A percentile compares a stretch with the other conserved stretches of the same genome.
Conservation (phyloP, 768 basidiomycete species). For the Podaxis rugospora region DNA sequence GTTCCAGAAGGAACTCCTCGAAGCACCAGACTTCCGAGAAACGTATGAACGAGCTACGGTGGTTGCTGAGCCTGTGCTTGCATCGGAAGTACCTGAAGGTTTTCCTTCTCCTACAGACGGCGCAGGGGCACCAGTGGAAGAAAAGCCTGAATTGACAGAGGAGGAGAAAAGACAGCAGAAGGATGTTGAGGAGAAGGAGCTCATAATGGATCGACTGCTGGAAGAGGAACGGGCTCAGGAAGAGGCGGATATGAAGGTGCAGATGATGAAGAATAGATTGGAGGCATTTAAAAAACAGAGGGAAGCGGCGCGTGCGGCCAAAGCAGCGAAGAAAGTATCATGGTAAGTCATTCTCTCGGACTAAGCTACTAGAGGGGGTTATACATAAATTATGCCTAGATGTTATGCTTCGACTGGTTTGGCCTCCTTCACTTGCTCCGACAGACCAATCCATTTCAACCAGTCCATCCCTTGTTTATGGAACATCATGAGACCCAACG, state of each 20-base stretch:
- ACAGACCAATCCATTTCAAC: slow-evolving; percentile 54
- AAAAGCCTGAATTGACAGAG: slow-evolving; percentile 32
- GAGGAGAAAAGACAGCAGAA: slow-evolving; percentile 44
- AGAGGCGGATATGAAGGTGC: slow-evolving; percentile 78
- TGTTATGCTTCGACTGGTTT: slow-evolving; percentile 1
- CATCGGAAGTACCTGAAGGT: slow-evolving; percentile 40
- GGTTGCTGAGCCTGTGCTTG: slow-evolving; percentile 61
- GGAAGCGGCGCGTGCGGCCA: slow-evolving; percentile 22
- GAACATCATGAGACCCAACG: slow-evolving; percentile 91
- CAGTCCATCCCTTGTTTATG: slow-evolving; percentile 88
- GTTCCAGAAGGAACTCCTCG: slow-evolving; percentile 65
- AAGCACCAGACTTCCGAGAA: slow-evolving; percentile 36
- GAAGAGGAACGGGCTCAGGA: slow-evolving; percentile 87
- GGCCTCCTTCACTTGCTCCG: slow-evolving; percentile 19
- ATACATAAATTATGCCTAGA: slow-evolving; percentile 4
- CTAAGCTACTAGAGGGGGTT: neutral
- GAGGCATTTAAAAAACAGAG: slow-evolving; percentile 47
- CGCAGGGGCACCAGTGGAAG: slow-evolving; percentile 22
- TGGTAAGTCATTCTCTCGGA: neutral
- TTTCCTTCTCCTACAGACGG: slow-evolving; percentile 33
- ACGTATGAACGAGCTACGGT: slow-evolving; percentile 69
- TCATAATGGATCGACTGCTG: slow-evolving; percentile 81
- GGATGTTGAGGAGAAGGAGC: slow-evolving; percentile 70
- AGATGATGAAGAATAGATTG: slow-evolving; percentile 57
- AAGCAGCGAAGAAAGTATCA: slow-evolving; percentile 3